A percentile compares a stretch with the other conserved stretches of the same genome.
These are phyloP conservation scores for Colletotrichum sp. DNA, from an alignment of 2,329 filamentous ascomycete genomes.

Conservation along the genomic window DNA sequence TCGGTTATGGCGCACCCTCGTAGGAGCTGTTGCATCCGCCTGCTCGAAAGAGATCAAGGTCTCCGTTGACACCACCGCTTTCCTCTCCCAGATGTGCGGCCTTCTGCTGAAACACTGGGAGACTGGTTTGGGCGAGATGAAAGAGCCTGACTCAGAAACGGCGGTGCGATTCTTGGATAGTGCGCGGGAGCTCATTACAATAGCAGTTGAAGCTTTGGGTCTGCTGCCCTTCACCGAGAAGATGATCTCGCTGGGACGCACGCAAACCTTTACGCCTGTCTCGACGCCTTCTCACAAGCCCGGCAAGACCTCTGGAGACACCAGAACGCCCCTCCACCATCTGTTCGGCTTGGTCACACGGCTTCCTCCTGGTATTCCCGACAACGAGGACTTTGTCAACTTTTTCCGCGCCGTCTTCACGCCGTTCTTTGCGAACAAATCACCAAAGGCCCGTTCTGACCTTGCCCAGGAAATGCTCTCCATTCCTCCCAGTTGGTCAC, in stretches of 20 bases:
- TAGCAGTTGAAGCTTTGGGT: constrained; percentile 58
- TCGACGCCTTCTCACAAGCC: constrained; percentile 70
- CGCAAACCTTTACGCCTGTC: constrained; percentile 65
- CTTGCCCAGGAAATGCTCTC: constrained; percentile 58
- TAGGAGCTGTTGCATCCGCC: constrained; percentile 68
- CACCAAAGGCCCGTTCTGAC: constrained; percentile 46
- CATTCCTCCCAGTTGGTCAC: constrained; percentile 36
- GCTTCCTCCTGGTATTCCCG: constrained; percentile 49
- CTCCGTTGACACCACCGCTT: constrained; percentile 80
- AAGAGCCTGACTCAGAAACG: constrained; percentile 54
- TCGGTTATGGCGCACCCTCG: constrained; percentile 65
- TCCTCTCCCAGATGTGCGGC: constrained; percentile 74
- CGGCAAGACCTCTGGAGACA: constrained; percentile 53
- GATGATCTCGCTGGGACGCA: constrained; percentile 53
- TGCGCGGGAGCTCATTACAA: constrained; percentile 54
- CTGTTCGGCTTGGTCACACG: constrained; percentile 67
- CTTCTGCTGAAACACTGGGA: constrained; percentile 75
- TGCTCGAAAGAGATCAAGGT: constrained; percentile 89
- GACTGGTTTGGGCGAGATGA: constrained; percentile 54
- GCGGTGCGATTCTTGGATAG: constrained; percentile 58
- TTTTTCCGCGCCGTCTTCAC: constrained; percentile 58
- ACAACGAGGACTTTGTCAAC: constrained; percentile 49
- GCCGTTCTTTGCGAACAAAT: constrained; percentile 63
- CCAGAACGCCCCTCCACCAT: constrained; percentile 68
- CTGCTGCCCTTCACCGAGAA: constrained; percentile 69